phyloP scores from a whole-genome alignment of 2,329 filamentous ascomycete genomes.

The Massarina eburnea region DNA sequence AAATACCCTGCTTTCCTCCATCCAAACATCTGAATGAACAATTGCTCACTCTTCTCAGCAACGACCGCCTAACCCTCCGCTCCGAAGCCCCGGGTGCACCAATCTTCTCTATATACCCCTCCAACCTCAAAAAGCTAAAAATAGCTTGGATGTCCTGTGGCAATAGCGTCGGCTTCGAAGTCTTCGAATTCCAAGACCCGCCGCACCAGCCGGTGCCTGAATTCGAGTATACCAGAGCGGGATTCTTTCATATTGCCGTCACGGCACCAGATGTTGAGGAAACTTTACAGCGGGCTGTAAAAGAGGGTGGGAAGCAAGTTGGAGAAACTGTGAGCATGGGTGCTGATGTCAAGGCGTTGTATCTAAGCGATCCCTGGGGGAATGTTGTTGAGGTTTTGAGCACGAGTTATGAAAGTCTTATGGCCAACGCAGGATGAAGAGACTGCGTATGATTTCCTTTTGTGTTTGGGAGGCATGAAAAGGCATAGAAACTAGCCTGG shows the following conservation, averaged over 20 bases:
- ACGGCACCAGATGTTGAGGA: constrained; percentile 35
- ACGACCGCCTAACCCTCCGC: constrained; percentile 18
- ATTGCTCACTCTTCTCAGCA: constrained; percentile 5
- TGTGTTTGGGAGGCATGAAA: too few species aligned
- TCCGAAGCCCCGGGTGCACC: constrained; percentile 12
- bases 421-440: constrained; percentile 17
- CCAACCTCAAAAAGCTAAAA: constrained; percentile 28
- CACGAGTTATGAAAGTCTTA: constrained; percentile 19
- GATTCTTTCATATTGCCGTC: constrained; percentile 41
- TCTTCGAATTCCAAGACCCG: constrained; percentile 39
- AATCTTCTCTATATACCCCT: constrained; percentile 34
- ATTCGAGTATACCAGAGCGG: constrained; percentile 28
- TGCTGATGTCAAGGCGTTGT: constrained; percentile 19
- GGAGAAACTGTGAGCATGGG: constrained; percentile 28
- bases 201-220: neutral
- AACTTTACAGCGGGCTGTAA: constrained; percentile 23
- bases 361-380: constrained; percentile 32
- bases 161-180: constrained; percentile 38
- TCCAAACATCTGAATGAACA: neutral
- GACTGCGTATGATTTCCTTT: neutral
- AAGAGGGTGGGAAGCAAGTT: constrained; percentile 30
- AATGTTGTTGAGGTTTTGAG: constrained; percentile 30
- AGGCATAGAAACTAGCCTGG: too few species aligned
- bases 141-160: constrained; percentile 31
- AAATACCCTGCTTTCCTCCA: neutral